phyloP scores from a whole-genome alignment of 208 protist genomes.

The Leishmania arabica region DNA sequence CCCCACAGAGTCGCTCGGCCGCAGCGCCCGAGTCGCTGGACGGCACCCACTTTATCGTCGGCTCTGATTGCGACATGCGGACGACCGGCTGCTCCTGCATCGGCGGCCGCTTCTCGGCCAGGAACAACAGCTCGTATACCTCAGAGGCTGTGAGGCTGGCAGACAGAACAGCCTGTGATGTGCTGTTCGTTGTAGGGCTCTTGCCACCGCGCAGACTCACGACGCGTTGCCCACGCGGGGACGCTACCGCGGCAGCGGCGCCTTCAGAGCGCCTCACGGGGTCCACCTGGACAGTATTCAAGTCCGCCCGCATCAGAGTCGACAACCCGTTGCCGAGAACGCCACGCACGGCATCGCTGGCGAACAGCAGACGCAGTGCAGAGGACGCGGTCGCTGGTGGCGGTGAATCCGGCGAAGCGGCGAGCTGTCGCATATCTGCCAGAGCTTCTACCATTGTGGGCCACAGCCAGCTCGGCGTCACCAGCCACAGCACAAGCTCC shows the following conservation, averaged over 20 bases:
- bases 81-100: slow-evolving; percentile 12
- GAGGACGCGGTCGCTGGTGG: background rate
- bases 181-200: background rate
- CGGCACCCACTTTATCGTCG: background rate
- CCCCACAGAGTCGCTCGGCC: slow-evolving; percentile 3
- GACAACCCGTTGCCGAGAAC: background rate
- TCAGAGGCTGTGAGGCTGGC: slow-evolving; percentile 21
- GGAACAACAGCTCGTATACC: slow-evolving; percentile 20
- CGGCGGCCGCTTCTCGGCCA: slow-evolving; percentile 15
- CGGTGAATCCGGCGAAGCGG: background rate
- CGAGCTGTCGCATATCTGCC: background rate
- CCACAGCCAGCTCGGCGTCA: slow-evolving; percentile 32
- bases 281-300: background rate
- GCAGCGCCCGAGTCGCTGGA: background rate
- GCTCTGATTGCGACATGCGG: background rate
- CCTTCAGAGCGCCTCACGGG: background rate
- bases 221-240: background rate
- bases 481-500: slow-evolving; percentile 27
- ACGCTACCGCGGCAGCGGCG: background rate
- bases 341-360: background rate
- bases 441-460: slow-evolving; percentile 18
- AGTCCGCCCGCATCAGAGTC: background rate
- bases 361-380: background rate
- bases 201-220: slow-evolving; percentile 1
- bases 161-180: background rate